phyloP scores from a whole-genome alignment of 2,329 filamentous ascomycete genomes.

The Curvularia lunata region DNA sequence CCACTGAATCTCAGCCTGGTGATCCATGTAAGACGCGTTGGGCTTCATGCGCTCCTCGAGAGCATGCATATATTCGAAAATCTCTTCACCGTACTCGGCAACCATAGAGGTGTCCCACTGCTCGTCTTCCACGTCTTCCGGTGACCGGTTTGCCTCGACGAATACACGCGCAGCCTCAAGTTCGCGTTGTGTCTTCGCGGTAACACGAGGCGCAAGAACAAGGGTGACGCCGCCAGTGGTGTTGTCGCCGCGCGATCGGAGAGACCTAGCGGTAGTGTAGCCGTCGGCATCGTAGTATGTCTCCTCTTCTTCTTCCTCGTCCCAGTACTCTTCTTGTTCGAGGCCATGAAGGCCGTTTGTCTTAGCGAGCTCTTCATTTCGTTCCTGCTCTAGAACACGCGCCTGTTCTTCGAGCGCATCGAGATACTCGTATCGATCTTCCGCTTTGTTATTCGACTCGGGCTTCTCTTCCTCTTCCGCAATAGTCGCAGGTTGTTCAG shows the following conservation, averaged over 20 bases:
- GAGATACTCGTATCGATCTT: constrained; percentile 46
- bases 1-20: constrained; percentile 97
- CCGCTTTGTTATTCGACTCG: constrained; percentile 27
- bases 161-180: constrained; percentile 70
- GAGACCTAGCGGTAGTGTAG: constrained; percentile 77
- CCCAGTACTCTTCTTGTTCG: constrained; percentile 76
- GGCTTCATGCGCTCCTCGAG: constrained; percentile 90
- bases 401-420: constrained; percentile 49
- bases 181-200: constrained; percentile 72
- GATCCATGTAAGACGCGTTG: constrained; percentile 94
- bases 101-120: constrained; percentile 97
- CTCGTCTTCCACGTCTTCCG: constrained; percentile 86
- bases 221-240: constrained; percentile 69
- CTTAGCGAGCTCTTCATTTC: constrained; percentile 47
- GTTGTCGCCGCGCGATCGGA: constrained; percentile 76
- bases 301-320: constrained; percentile 74
- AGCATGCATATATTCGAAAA: constrained; percentile 88
- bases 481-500: constrained; percentile 25
- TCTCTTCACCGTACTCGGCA: constrained; percentile 93
- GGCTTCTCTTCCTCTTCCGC: constrained; percentile 21
- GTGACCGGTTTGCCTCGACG: constrained; percentile 69
- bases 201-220: constrained; percentile 75
- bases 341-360: constrained; percentile 22
- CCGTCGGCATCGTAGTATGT: constrained; percentile 75
- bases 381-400: constrained; percentile 45